Evolutionary conservation across 2,329 filamentous ascomycete genomes (phyloP).

Genomic region (Ceratocystis lukuohia): DNA sequence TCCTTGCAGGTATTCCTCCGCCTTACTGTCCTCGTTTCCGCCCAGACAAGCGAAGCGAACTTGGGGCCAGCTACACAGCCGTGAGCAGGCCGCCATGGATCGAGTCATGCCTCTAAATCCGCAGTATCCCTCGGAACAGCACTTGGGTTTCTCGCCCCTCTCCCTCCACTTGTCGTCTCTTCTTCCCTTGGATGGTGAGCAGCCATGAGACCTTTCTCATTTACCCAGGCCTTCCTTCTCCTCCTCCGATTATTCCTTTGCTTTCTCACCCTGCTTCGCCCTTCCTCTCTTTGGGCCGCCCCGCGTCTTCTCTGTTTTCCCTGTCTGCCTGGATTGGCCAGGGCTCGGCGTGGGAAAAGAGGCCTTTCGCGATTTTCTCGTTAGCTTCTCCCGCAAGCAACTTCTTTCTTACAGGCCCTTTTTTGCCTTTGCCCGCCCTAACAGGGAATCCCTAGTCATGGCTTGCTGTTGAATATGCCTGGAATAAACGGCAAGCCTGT

Average conservation of each 20-base stretch:
- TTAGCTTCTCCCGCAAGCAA: neutral
- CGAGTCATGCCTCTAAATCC: conserved; percentile 13
- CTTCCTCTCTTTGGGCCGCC: neutral
- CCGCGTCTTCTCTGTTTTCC: neutral
- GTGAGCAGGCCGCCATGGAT: neutral
- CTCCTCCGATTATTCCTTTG: neutral
- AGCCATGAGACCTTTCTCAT: neutral
- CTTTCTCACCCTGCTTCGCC: neutral
- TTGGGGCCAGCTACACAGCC: neutral
- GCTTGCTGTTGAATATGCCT: neutral
- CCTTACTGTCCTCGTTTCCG: neutral
- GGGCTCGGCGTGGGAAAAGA: neutral
- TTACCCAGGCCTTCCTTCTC: neutral
- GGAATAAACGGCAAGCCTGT: neutral
- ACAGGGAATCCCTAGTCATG: neutral
- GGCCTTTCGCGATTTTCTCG: neutral
- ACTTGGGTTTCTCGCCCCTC: neutral
- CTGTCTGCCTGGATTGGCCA: neutral
- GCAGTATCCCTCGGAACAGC: conserved; percentile 10
- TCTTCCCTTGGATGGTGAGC: neutral
- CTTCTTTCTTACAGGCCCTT: neutral
- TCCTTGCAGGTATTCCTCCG: neutral
- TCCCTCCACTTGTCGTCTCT: conserved; percentile 2
- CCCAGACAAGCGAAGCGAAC: no score
- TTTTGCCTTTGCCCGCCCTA: neutral